phyloP scores from a whole-genome alignment of 768 basidiomycete genomes.

The Coprinopsis strossmayeri region DNA sequence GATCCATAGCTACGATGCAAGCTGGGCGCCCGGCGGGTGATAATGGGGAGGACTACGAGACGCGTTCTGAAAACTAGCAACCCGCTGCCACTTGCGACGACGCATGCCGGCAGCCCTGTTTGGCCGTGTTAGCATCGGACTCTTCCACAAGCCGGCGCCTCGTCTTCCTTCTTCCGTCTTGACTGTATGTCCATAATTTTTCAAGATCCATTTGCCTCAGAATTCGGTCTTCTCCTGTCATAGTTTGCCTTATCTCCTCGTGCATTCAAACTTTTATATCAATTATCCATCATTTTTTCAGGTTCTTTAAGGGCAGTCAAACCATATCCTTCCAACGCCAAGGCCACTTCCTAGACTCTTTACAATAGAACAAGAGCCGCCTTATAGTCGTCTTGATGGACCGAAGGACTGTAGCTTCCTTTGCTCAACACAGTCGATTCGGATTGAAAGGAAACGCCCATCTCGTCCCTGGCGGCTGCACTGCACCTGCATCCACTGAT shows the following conservation, averaged over 20 bases:
- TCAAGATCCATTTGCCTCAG: no score
- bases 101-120: conserved; percentile 14
- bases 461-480: neutral
- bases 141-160: neutral
- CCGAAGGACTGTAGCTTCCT: neutral
- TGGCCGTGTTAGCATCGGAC: conserved; percentile 12
- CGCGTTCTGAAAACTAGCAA: conserved; percentile 12
- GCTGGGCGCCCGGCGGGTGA: conserved; percentile 1
- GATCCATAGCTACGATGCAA: conserved; percentile 59
- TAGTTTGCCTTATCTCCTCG: neutral
- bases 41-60: conserved; percentile 4
- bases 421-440: no score
- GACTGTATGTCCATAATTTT: neutral
- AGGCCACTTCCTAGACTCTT: neutral
- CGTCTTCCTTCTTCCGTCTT: neutral
- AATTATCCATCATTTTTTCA: neutral
- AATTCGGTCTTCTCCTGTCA: no score
- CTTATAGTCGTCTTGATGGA: neutral
- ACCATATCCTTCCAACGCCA: neutral
- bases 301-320: conserved; percentile 4
- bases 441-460: neutral
- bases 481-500: neutral
- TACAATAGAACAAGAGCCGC: no score
- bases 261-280: neutral
- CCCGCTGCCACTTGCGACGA: conserved; percentile 10